Evolutionary conservation across 169 alveolate genomes (phyloP).

Genomic region (Babesia bovis): DNA sequence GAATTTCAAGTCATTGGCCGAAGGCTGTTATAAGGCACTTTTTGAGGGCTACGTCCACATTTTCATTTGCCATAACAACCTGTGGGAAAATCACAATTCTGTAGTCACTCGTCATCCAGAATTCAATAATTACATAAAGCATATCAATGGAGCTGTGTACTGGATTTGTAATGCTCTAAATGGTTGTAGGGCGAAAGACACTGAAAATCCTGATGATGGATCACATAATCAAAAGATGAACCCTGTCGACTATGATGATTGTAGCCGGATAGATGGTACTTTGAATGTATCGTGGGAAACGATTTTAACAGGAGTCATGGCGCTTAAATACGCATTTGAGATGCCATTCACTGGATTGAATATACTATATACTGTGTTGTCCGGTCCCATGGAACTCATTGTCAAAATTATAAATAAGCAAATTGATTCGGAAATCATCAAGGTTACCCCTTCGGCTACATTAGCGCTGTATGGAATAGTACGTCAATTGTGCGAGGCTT

Average conservation of each 20-base stretch:
- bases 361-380: constrained; percentile 24
- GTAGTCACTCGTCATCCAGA: constrained; percentile 10
- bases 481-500: constrained; percentile 29
- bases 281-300: constrained; percentile 17
- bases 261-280: not conserved
- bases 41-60: constrained; percentile 38
- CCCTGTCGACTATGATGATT: constrained; percentile 20
- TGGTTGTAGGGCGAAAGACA: constrained; percentile 29
- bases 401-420: constrained; percentile 34
- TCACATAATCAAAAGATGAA: not conserved
- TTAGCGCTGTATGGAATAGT: constrained; percentile 21
- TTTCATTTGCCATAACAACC: constrained; percentile 29
- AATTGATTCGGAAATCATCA: constrained; percentile 48
- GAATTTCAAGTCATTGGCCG: constrained; percentile 17
- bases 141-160: constrained; percentile 17
- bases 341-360: constrained; percentile 52
- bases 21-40: constrained; percentile 17
- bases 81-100: constrained; percentile 30
- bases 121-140: constrained; percentile 28
- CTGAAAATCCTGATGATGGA: not conserved
- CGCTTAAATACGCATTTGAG: constrained; percentile 34
- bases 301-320: constrained; percentile 18
- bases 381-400: constrained; percentile 38
- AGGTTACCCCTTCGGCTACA: constrained; percentile 31
- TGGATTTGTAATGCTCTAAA: constrained; percentile 22